Base-by-base conservation (phyloP, 2,329 filamentous ascomycete species). In the Epichloe gansuensis region DNA sequence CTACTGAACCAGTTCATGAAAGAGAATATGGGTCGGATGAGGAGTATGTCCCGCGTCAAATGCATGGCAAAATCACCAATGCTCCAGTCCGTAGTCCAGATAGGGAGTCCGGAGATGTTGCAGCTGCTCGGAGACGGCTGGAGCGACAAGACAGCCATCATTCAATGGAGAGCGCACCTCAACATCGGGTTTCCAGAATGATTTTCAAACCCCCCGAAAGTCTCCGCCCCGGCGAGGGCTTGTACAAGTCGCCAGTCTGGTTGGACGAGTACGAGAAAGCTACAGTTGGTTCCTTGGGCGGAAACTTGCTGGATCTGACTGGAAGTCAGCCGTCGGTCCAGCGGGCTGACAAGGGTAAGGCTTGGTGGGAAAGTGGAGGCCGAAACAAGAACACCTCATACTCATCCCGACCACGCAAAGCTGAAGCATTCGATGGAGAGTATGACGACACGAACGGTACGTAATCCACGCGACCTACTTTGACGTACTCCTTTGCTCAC, bases 291-390 rank as follows among this genome's bases (percentile, higher is more conserved):
- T 76, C 75, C 7, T 68, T 89, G 3, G 72, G 74, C 0, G 75
- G 77, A 2, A 64, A 71, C 1, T 67, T 86, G 49, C 73, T 88
- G 34, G 79, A 87, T 53, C 74, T 87, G 35, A 71, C 74, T 52
- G 66, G 71, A 8, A 65, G 69, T 6, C 62, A 67, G 3, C 55
- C 59, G 7, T 53, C 60, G 0, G 61, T 66, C 38, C 27, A 31
- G 27, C 27, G 27, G 3, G 59, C 61, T 34, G 78, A 81, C 42
- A 76, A 71, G 55, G 73, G 73, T 55, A 76, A 77, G 57, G 72
- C 86, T 2, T 94, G 88, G 88, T 93, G 89, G 88, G 89, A 94
- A 63, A 73, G 74, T 50, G 72, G 68, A 34, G 71, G 69, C 53
- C 74, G 64, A 55, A 69, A 68, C 54, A 71, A 74, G 59, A 68